phyloP scores from a whole-genome alignment of 768 basidiomycete species.

The Leccinellum rugosiceps region DNA sequence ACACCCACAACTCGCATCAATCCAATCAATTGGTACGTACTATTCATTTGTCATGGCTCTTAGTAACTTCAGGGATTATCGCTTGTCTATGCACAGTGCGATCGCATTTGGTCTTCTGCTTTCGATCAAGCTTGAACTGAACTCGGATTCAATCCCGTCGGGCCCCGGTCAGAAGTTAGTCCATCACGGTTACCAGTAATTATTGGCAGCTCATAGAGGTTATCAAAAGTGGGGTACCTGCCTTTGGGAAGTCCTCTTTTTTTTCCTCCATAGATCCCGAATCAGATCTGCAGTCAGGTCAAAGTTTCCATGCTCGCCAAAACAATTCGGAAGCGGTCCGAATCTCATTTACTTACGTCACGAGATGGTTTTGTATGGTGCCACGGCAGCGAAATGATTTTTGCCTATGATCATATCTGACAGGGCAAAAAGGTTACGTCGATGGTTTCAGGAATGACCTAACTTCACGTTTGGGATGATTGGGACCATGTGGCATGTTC shows the following conservation, averaged over 20 bases:
- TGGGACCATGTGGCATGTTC: too few relatives aligned
- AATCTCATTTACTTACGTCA: background rate
- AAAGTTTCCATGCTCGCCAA: background rate
- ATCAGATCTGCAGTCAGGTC: too few relatives aligned
- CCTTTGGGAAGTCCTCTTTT: background rate
- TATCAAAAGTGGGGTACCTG: background rate
- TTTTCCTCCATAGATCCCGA: background rate
- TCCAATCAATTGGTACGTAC: background rate
- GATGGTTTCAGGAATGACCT: background rate
- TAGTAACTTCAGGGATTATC: background rate
- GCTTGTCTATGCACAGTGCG: background rate
- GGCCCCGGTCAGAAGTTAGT: background rate
- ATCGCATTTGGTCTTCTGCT: background rate
- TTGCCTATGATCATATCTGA: background rate
- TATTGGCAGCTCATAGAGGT: background rate
- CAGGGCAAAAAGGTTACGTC: background rate
- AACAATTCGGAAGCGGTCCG: background rate
- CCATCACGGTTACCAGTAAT: background rate
- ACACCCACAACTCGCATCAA: too few relatives aligned
- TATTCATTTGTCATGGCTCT: background rate
- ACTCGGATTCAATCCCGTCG: background rate
- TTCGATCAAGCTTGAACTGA: background rate
- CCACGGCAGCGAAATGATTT: background rate
- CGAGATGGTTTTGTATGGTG: background rate
- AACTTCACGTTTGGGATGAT: background rate